Conservation (phyloP, 306 rosid genomes). For the Quercus berberidifolia region DNA sequence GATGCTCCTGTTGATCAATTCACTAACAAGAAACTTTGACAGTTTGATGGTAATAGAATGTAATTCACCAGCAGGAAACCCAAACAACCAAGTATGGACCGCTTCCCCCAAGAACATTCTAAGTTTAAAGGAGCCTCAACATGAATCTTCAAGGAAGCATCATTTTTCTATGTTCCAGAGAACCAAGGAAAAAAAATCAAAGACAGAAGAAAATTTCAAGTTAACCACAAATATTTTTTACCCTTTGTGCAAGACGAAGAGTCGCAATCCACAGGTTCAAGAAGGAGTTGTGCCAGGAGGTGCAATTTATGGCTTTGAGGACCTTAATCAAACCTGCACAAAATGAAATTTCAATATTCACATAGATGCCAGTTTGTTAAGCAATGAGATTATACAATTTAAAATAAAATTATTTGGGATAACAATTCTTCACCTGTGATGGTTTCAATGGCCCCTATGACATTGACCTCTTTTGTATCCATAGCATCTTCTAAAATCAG, state of each 20-base stretch:
- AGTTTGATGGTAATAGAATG: background rate
- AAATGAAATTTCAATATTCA: constrained; percentile 1
- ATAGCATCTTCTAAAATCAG: constrained; percentile 88
- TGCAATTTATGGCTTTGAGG: constrained; percentile 83
- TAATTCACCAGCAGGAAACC: background rate
- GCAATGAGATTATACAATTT: constrained; percentile 7
- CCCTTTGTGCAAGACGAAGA: constrained; percentile 95
- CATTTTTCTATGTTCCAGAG: background rate
- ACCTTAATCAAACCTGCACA: constrained; percentile 73
- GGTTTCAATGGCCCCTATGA: constrained; percentile 82
- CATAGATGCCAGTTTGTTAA: background rate
- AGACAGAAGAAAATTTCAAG: background rate
- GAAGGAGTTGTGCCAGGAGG: constrained; percentile 92
- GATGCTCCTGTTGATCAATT: background rate
- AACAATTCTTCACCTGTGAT: constrained; percentile 50
- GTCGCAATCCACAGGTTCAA: constrained; percentile 89
- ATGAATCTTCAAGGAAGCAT: background rate
- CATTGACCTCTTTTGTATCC: constrained; percentile 88
- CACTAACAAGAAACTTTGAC: background rate
- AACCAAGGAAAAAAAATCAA: background rate
- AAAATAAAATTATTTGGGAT: background rate
- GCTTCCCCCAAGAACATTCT: background rate
- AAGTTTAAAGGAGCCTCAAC: background rate
- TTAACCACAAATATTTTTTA: constrained; percentile 32
- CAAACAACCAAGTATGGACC: background rate